These are phyloP conservation scores for Rhynchosporium graminicola DNA, from an alignment of 2,329 filamentous ascomycete genomes.

Conservation along the genomic window DNA sequence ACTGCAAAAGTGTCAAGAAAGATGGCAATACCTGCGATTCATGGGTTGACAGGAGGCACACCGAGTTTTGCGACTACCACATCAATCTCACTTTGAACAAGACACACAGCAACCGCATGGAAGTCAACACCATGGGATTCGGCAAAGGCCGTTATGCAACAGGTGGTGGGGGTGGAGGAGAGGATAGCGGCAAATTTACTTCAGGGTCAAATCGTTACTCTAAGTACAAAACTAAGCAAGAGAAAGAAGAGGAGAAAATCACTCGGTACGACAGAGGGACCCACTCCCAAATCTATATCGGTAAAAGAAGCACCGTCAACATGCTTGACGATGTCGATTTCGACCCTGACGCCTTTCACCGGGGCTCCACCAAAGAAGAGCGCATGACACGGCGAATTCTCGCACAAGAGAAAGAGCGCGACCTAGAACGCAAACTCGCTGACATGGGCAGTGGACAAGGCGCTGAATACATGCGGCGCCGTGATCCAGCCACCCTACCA, in stretches of 20 bases:
- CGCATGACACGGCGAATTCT: conserved; percentile 64
- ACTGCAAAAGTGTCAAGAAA: conserved; percentile 81
- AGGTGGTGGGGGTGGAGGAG: conserved; percentile 38
- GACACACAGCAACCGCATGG: conserved; percentile 66
- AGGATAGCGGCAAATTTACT: conserved; percentile 32
- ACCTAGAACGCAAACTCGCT: conserved; percentile 68
- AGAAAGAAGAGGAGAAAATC: conserved; percentile 39
- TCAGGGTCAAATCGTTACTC: conserved; percentile 31
- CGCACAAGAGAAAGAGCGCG: conserved; percentile 69
- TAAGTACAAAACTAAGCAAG: conserved; percentile 30
- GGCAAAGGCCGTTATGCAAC: conserved; percentile 39
- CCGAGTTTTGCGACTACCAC: conserved; percentile 91
- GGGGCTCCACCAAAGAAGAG: conserved; percentile 63
- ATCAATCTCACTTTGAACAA: conserved; percentile 79
- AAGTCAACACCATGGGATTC: conserved; percentile 71
- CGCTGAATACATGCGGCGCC: conserved; percentile 64
- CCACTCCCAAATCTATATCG: conserved; percentile 57
- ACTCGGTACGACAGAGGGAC: conserved; percentile 58
- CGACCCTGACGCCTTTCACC: conserved; percentile 51
- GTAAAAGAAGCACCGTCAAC: conserved; percentile 55
- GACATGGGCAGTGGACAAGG: conserved; percentile 66
- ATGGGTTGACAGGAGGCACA: conserved; percentile 88
- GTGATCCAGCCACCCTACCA: conserved; percentile 22
- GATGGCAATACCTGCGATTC: conserved; percentile 77
- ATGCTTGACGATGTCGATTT: conserved; percentile 67